Base-by-base conservation (phyloP, 2,329 filamentous ascomycete genomes). In the Berkeleyomyces rouxiae region DNA sequence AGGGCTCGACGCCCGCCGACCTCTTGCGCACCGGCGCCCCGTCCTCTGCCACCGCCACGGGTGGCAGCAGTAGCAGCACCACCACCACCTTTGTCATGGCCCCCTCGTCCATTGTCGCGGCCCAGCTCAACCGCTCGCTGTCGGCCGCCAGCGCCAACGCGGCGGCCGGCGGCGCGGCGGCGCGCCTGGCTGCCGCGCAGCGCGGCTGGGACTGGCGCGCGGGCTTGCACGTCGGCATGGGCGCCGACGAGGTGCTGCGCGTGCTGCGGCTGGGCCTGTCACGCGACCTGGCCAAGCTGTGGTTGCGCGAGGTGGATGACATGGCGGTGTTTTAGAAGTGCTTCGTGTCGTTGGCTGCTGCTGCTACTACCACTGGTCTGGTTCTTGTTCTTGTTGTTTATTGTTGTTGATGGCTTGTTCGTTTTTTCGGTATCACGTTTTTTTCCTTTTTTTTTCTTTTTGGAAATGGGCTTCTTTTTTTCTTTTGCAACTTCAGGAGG, bases 131-230 rank as follows among this genome's bases (percentile, higher is more conserved):
- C 69, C 81, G 81, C 67, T 85, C 82, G 10, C 77, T 83, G 59
- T 74, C 76, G n/a, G 76, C 77, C 23, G 82, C 78, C 62, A 72
- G 77, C 5, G 61, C 80, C 40, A 71, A 75, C 5, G 73, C 71
- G 2, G 70, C 75, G 58, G 73, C 74, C 42, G 40, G 42, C 3
- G 42, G 42, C 31, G 53, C 46, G 37, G 53, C 37, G 51, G 59
- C 42, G 36, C 42, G 43, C n/a, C 11, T 58, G 59, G 55, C 33
- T 5, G 39, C 36, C 7, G 59, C 61, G 5, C 78, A 81, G 66
- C 76, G 86, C 61, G 83, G 83, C 10, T 90, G 87, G 87, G 85
- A 91, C 72, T 91, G 87, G 89, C 77, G 88, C 67, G 76, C 75
- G 72, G 88, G 87, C 84, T 76, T 95, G 86, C 85, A 76, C 82